These are phyloP conservation scores for Malassezia pachydermatis DNA, from an alignment of 1,284 basidiomycete species.

Conservation along the genomic window DNA sequence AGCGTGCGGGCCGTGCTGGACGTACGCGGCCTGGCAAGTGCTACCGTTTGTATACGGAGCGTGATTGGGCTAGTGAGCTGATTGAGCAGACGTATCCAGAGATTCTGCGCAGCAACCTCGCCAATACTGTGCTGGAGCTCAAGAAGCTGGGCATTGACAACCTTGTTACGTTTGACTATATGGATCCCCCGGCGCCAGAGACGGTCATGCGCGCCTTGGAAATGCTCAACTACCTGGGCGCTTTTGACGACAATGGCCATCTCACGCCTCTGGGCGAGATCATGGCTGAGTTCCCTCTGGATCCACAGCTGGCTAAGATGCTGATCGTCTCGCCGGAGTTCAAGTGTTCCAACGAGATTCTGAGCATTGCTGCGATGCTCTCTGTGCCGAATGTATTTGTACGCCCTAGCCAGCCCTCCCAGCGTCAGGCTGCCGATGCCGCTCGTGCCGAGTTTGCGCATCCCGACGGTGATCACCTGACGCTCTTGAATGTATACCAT, in stretches of 20 bases:
- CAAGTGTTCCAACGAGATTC: conserved; percentile 86
- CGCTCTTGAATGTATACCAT: conserved; percentile 90
- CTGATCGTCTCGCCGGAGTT: conserved; percentile 89
- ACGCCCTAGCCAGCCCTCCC: conserved; percentile 56
- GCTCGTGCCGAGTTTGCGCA: conserved; percentile 81
- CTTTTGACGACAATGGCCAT: conserved; percentile 87
- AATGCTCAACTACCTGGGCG: conserved; percentile 79
- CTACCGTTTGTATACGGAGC: conserved; percentile 92
- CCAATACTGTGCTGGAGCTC: conserved; percentile 85
- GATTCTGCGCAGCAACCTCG: conserved; percentile 71
- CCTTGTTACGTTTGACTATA: conserved; percentile 66
- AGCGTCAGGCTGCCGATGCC: conserved; percentile 79
- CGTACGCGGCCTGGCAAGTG: conserved; percentile 93
- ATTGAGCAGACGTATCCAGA: conserved; percentile 96
- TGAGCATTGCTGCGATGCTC: conserved; percentile 91
- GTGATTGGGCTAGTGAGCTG: conserved; percentile 74
- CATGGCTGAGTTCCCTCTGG: conserved; percentile 97
- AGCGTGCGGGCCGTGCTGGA: conserved; percentile 90
- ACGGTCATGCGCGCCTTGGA: conserved; percentile 96
- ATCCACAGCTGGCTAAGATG: conserved; percentile 87
- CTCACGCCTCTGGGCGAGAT: conserved; percentile 75
- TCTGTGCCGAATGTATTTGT: conserved; percentile 86
- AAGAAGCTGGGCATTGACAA: conserved; percentile 70
- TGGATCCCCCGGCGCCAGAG: conserved; percentile 68
- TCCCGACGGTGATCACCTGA: conserved; percentile 91